Conservation (phyloP, 208 protist genomes). For the Wallacemonas sp. region DNA sequence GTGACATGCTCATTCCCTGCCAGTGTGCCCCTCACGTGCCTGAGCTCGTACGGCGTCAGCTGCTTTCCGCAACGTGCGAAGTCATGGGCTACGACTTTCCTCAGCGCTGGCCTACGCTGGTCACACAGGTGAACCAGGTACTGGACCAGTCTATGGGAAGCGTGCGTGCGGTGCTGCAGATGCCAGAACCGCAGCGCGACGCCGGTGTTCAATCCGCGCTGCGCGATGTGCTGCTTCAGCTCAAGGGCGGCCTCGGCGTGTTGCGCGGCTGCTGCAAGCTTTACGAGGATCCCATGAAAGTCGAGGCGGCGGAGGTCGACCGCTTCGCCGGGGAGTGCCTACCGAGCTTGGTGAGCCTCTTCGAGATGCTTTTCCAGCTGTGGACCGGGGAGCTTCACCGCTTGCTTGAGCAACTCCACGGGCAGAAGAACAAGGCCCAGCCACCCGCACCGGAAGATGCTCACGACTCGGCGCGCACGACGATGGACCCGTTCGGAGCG, state of each 20-base stretch:
- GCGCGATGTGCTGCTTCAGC: conserved; percentile 30
- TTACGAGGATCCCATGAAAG: conserved; percentile 50
- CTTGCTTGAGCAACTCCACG: not conserved
- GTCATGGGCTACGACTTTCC: conserved; percentile 78
- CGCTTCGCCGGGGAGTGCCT: conserved; percentile 37
- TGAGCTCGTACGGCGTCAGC: conserved; percentile 68
- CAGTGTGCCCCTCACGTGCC: conserved; percentile 68
- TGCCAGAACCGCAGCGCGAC: conserved; percentile 13
- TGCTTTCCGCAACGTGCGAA: conserved; percentile 63
- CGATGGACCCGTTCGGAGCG: conserved; percentile 1
- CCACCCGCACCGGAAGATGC: not conserved
- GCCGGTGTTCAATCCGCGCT: conserved; percentile 1
- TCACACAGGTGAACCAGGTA: conserved; percentile 54
- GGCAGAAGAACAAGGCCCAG: not conserved
- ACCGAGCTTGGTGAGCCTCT: conserved; percentile 45
- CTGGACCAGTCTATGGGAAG: conserved; percentile 31
- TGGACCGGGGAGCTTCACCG: conserved; percentile 41
- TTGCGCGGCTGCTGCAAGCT: conserved; percentile 68
- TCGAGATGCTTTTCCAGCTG: conserved; percentile 35
- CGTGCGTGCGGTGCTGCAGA: conserved; percentile 21
- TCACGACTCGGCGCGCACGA: not conserved
- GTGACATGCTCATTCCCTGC: conserved; percentile 47
- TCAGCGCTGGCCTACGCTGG: conserved; percentile 51
- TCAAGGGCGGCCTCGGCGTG: conserved; percentile 69
- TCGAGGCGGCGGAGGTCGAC: conserved; percentile 46